These are phyloP conservation scores for Rhodomyrtus psidioides DNA, from an alignment of 441 rosid species.

Conservation along the genomic window DNA sequence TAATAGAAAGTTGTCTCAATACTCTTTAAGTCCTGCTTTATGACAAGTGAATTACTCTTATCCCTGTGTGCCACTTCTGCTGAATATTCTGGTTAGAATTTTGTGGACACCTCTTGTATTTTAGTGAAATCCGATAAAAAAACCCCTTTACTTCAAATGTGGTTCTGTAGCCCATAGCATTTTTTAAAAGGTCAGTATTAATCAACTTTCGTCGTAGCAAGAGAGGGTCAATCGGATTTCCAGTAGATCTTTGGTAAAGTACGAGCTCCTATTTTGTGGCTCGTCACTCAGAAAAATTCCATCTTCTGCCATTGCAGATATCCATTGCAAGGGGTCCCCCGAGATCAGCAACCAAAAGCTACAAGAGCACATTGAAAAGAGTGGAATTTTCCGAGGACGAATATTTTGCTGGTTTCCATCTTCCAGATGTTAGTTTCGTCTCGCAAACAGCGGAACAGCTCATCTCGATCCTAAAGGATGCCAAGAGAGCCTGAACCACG, in stretches of 20 bases:
- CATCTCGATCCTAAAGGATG: not conserved
- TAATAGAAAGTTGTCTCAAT: not conserved
- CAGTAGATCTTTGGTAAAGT: not conserved
- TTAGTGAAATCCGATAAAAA: not conserved
- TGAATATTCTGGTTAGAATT: not conserved
- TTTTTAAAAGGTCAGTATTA: not conserved
- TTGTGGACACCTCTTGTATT: not conserved
- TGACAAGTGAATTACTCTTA: not conserved
- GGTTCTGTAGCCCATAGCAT: not conserved
- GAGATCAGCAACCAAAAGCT: conserved; percentile 5
- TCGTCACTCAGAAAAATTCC: not conserved
- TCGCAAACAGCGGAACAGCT: conserved; percentile 5
- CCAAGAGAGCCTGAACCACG: not conserved
- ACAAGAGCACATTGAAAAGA: not conserved
- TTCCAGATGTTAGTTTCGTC: not conserved
- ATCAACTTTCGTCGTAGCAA: not conserved
- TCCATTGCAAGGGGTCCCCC: conserved; percentile 12
- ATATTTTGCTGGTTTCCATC: not conserved
- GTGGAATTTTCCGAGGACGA: conserved; percentile 3
- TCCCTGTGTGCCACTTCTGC: not conserved
- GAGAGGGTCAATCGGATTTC: not conserved
- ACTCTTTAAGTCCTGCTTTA: not conserved
- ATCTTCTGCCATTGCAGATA: not conserved
- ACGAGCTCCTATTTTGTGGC: not conserved
- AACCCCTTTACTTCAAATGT: not conserved